Evolutionary conservation across 1,284 basidiomycete species (phyloP), one percentile per base, ranked within the genome.

Genomic region (Anthracocystis setariae): DNA sequence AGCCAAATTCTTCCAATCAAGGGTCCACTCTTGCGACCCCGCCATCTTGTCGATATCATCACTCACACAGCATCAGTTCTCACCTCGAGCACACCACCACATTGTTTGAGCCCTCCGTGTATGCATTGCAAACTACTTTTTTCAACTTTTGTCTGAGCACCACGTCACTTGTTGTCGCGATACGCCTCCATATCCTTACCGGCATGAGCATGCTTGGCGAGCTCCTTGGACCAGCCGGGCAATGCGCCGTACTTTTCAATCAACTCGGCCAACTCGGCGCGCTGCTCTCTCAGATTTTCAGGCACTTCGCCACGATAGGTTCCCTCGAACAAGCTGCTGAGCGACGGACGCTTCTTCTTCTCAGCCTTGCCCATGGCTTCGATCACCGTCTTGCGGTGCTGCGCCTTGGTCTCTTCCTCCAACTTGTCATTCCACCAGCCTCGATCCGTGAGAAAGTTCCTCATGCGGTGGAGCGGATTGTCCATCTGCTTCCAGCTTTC

Each of bases 341-440:
- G 83, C 78, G 90, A 88, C 43, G 88, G 87, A 46, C 90, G 88
- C 76, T 88, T 89, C 67, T 90, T 84, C 59, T 86, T 86, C 82
- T 96, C 93, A 0, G 91, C 91, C 38, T 87, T 86, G 77, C 88
- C 90, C 84, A 95, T 93, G 2, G 91, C 88, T 56, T 86, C 84
- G 85, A 95, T 86, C 35, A 95, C 91, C 46, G 90, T 88, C 33
- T 86, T 86, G 84, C 90, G 91, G 58, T 91, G 86, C 39, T 86
- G 85, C n/a, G 86, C 85, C 77, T 90, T 90, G 57, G 92, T 85
- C 39, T 87, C 87, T 47, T 89, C 88, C 79, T 96, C 94, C 42
- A 91, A 88, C 37, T 87, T 84, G 42, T 87, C 87, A 57, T 88
- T 86, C 94, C 94, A 96, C 92, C 93, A 94, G n/a, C 89, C 89